Evolutionary conservation across 345 rosid species (phyloP).

Genomic region (Populus euphratica): DNA sequence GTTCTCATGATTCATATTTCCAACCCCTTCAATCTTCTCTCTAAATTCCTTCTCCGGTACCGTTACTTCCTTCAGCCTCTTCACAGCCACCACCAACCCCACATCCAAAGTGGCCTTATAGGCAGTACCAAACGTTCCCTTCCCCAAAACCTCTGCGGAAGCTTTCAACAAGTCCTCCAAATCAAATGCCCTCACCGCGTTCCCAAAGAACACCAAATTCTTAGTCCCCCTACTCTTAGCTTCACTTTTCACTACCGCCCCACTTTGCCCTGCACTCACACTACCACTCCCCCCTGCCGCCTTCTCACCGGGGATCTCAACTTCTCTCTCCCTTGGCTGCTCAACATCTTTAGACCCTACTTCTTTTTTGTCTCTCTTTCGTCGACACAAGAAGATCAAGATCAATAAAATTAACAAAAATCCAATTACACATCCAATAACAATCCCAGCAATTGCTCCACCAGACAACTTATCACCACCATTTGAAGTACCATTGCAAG

Average conservation of each 20-base stretch:
- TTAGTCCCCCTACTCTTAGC: slow-evolving; percentile 24
- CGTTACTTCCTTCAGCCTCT: slow-evolving; percentile 42
- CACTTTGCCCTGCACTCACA: neutral
- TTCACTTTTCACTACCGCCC: slow-evolving; percentile 12
- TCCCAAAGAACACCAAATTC: slow-evolving; percentile 39
- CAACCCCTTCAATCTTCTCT: slow-evolving; percentile 40
- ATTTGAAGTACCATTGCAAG: slow-evolving; percentile 27
- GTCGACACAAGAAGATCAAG: slow-evolving; percentile 32
- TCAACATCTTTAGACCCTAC: slow-evolving; percentile 12
- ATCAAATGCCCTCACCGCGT: slow-evolving; percentile 22
- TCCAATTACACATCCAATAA: slow-evolving; percentile 35
- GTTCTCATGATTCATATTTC: slow-evolving; percentile 39
- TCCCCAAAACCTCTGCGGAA: slow-evolving; percentile 51
- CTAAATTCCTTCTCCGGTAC: slow-evolving; percentile 36
- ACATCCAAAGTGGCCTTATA: slow-evolving; percentile 43
- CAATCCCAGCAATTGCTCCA: slow-evolving; percentile 46
- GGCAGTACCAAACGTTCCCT: slow-evolving; percentile 50
- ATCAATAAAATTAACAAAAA: slow-evolving; percentile 32
- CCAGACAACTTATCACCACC: slow-evolving; percentile 28
- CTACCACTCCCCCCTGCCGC: slow-evolving; percentile 4
- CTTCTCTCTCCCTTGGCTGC: slow-evolving; percentile 12
- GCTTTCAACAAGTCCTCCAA: slow-evolving; percentile 47
- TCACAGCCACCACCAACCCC: slow-evolving; percentile 40
- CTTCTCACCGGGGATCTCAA: slow-evolving; percentile 19
- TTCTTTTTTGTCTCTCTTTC: slow-evolving; percentile 19